A percentile compares a stretch with the other conserved stretches of the same genome.
phyloP scores from a whole-genome alignment of 1,284 basidiomycete genomes.

The Erythrobasidium hasegawianum region DNA sequence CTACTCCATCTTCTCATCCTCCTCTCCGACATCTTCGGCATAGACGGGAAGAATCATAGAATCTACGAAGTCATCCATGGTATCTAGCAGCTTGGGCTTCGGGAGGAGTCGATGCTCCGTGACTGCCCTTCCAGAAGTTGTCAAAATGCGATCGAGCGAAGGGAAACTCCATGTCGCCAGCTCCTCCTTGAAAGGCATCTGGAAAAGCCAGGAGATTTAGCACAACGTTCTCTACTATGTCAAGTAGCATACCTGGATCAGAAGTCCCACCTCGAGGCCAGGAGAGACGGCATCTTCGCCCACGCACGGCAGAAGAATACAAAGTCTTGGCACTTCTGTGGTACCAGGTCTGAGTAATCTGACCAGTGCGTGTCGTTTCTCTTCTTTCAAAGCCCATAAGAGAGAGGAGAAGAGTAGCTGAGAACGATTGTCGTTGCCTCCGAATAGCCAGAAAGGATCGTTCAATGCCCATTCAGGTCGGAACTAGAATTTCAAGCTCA shows the following conservation, averaged over 20 bases:
- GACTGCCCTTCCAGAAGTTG: slow-evolving; percentile 20
- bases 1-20: neutral
- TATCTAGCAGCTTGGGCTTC: slow-evolving; percentile 13
- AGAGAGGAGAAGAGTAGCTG: slow-evolving; percentile 17
- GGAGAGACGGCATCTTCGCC: slow-evolving; percentile 21
- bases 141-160: slow-evolving; percentile 24
- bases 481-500: too few relatives aligned
- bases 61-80: slow-evolving; percentile 32
- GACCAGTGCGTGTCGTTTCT: slow-evolving; percentile 11
- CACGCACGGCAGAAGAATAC: slow-evolving; percentile 21
- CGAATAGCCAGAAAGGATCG: slow-evolving; percentile 32
- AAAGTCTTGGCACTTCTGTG: slow-evolving; percentile 7
- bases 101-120: slow-evolving; percentile 31
- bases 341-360: slow-evolving; percentile 14
- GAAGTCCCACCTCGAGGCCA: slow-evolving; percentile 24
- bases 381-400: slow-evolving; percentile 23
- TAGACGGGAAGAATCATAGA: slow-evolving; percentile 32
- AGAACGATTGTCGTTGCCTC: slow-evolving; percentile 4
- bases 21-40: slow-evolving; percentile 14
- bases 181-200: slow-evolving; percentile 35
- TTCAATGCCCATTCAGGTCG: slow-evolving; percentile 30
- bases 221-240: too few relatives aligned
- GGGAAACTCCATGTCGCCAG: slow-evolving; percentile 34
- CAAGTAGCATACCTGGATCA: slow-evolving; percentile 15
- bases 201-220: too few relatives aligned